phyloP scores from a whole-genome alignment of 1,139 yeast species.

The Candida labiduridarum region DNA sequence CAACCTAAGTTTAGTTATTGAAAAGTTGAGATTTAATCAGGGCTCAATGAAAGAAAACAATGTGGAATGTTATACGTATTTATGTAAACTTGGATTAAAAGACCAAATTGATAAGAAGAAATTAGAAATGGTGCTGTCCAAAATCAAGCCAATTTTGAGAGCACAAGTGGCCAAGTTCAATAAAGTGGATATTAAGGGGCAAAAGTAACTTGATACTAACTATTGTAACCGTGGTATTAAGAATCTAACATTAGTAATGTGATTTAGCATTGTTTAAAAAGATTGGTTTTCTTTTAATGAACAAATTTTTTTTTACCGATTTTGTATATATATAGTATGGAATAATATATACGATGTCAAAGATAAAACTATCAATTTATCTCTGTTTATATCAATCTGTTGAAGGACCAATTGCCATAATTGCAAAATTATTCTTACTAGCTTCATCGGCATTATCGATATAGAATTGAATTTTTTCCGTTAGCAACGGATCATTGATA shows the following conservation, averaged over 20 bases:
- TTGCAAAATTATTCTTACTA: conserved; percentile 62
- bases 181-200: conserved; percentile 90
- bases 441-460: conserved; percentile 62
- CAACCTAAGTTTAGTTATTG: conserved; percentile 43
- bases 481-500: conserved; percentile 52
- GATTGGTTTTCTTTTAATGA: no score
- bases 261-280: no score
- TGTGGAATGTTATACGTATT: background rate
- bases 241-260: background rate
- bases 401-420: conserved; percentile 67
- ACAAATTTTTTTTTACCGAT: no score
- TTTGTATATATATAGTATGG: background rate
- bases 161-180: background rate
- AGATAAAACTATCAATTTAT: no score
- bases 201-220: conserved; percentile 42
- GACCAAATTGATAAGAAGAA: conserved; percentile 8
- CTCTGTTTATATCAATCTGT: conserved; percentile 29
- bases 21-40: conserved; percentile 49
- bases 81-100: conserved; percentile 32
- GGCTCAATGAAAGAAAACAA: background rate
- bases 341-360: background rate
- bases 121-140: background rate
- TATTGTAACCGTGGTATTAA: background rate
- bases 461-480: conserved; percentile 63
- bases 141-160: background rate